These are phyloP conservation scores for Hibiscus trionum DNA, from an alignment of 345 rosid species.

Conservation along the genomic window DNA sequence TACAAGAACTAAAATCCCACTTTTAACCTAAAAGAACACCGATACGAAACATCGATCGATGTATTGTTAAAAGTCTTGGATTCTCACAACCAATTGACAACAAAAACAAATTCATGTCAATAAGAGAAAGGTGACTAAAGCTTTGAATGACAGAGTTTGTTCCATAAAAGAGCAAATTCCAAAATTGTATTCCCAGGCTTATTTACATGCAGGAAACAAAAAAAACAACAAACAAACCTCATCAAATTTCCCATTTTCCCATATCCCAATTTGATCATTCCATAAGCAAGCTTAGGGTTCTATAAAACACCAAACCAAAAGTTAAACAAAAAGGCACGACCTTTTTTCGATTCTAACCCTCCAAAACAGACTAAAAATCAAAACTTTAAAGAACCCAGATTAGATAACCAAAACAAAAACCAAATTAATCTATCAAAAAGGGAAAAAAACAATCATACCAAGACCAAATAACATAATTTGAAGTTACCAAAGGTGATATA, in stretches of 20 bases:
- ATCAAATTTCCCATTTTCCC: neutral
- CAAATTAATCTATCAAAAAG: neutral
- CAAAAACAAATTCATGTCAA: neutral
- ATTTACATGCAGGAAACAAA: neutral
- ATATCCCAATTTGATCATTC: neutral
- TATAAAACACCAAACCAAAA: neutral
- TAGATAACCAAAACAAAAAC: neutral
- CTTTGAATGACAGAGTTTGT: neutral
- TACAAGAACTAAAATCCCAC: neutral
- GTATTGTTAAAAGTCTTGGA: neutral
- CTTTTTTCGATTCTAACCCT: neutral
- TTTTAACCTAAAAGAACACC: neutral
- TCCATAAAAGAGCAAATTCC: neutral
- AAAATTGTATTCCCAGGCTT: neutral
- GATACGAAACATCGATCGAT: neutral
- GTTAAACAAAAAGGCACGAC: neutral
- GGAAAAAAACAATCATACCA: neutral
- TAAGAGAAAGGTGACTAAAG: neutral
- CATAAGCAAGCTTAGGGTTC: constrained; percentile 5
- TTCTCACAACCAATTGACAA: neutral
- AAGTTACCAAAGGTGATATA: neutral
- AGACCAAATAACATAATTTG: neutral
- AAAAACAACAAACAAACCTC: neutral
- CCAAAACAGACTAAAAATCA: neutral
- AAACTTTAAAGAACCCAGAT: constrained; percentile 4